Conservation (phyloP, 1,284 basidiomycete genomes). For the Leccinum proximum region DNA sequence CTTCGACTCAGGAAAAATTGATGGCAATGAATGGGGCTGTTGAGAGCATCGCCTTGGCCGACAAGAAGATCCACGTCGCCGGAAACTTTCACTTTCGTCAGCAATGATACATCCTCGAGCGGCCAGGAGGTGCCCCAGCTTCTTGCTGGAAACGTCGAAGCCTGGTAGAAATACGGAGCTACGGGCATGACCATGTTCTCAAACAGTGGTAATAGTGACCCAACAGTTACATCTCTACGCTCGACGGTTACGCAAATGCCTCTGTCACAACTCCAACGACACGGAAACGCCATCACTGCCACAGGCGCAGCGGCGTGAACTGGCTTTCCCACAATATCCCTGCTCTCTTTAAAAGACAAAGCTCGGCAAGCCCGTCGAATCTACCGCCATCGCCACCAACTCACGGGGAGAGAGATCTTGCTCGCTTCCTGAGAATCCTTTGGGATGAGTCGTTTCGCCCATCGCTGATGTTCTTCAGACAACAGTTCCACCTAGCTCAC, state of each 20-base stretch:
- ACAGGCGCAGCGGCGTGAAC: slow-evolving; percentile 34
- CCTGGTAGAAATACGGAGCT: slow-evolving; percentile 60
- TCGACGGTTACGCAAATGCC: slow-evolving; percentile 37
- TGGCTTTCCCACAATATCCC: slow-evolving; percentile 52
- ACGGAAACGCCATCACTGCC: slow-evolving; percentile 37
- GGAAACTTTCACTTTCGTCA: slow-evolving; percentile 58
- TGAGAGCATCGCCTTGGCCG: too few relatives aligned
- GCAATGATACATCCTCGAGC: slow-evolving; percentile 49
- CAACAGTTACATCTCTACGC: slow-evolving; percentile 56
- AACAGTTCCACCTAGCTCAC: too few relatives aligned
- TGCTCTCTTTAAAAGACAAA: slow-evolving; percentile 53
- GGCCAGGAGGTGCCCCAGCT: slow-evolving; percentile 43
- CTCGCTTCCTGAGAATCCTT: too few relatives aligned
- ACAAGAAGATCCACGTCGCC: too few relatives aligned
- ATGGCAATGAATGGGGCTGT: too few relatives aligned
- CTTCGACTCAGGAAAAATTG: too few relatives aligned
- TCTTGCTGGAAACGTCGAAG: slow-evolving; percentile 60
- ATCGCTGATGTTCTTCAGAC: too few relatives aligned
- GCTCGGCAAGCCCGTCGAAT: slow-evolving; percentile 36
- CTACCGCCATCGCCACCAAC: slow-evolving; percentile 56
- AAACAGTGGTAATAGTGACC: slow-evolving; percentile 50
- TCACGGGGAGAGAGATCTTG: slow-evolving; percentile 5
- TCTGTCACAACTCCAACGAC: slow-evolving; percentile 28
- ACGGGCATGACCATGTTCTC: slow-evolving; percentile 69
- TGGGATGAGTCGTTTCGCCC: too few relatives aligned